Base-by-base conservation (phyloP, 1,284 basidiomycete species). In the Cryptococcus deneoformans region DNA sequence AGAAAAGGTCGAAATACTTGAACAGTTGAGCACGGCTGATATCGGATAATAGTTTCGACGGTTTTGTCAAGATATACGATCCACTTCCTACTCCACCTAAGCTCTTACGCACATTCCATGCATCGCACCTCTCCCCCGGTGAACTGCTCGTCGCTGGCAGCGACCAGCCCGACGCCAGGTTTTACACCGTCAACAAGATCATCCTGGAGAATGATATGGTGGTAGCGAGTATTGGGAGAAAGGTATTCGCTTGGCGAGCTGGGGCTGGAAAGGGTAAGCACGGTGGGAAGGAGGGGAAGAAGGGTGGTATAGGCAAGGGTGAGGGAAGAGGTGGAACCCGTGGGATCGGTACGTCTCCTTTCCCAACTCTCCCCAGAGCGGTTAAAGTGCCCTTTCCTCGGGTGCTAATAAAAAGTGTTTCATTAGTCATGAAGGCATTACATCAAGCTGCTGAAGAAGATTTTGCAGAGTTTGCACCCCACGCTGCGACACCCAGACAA, bases 161-260 rank as follows among this genome's bases (percentile, higher is more conserved):
- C 6, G 67, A 69, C 37, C 64, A 69, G 35, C 60, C 59, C 10
- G 66, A 67, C 9, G 69, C 71, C 5, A 52, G 55, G 46, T 65
- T 58, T 38, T 69, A 70, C 55, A 73, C 68, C 14, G 69, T 73
- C 39, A 78, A 78, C 59, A 66, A 73, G 42, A 63, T 77, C 37
- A 63, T 76, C 9, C 59, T 77, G 20, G 75, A 76, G 50, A 71
- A 76, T 49, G 76, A 77, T 54, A 59, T 77, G 42, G 54, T 77
- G 35, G 68, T 75, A 1, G 75, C 74, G 1, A 61, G 62, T 29
- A 68, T 78, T 14, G 76, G 76, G 5, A 52, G 68, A 12, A 70
- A 67, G 29, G 68, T 78, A 3, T 66, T 75, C 38, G 68, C 68
- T 9, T 78, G 76, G 76, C 60, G 69, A 14, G 74, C 76, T 0